Conservation (phyloP, 2,329 filamentous ascomycete genomes). For the Paracorniculantispora psalliotae region DNA sequence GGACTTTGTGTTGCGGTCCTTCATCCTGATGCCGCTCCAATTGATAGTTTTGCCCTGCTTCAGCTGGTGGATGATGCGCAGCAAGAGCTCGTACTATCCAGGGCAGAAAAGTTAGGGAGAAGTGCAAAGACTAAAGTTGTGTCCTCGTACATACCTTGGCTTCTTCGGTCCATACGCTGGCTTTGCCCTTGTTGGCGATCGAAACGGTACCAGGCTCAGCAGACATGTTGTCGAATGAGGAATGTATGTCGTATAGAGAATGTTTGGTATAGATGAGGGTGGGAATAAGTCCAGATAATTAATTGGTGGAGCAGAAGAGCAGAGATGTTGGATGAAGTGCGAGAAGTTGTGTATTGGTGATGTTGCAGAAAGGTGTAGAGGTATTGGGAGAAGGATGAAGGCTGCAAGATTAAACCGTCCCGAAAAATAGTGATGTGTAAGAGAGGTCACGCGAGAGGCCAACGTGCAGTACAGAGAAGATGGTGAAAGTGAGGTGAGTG, state of each 20-base stretch:
- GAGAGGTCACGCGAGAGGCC: too few species aligned
- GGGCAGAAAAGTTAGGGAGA: background rate
- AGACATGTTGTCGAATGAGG: background rate
- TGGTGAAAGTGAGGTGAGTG: too few species aligned
- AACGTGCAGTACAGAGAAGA: too few species aligned
- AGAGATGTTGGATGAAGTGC: too few species aligned
- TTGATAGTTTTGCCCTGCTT: constrained; percentile 29
- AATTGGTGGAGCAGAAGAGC: too few species aligned
- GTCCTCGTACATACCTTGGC: constrained; percentile 26
- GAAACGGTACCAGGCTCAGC: background rate
- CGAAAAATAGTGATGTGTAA: too few species aligned
- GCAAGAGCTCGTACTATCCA: constrained; percentile 29
- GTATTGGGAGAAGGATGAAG: too few species aligned
- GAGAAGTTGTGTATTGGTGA: too few species aligned
- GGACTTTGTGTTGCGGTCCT: constrained; percentile 34
- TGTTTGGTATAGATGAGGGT: too few species aligned
- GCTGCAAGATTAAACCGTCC: too few species aligned
- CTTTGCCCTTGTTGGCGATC: constrained; percentile 18
- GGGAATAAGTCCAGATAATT: too few species aligned
- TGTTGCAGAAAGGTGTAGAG: too few species aligned
- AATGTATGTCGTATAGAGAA: background rate
- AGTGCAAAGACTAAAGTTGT: background rate
- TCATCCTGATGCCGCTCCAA: constrained; percentile 32
- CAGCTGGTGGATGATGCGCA: constrained; percentile 31
- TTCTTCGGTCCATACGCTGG: constrained; percentile 31